Conservation (phyloP, 768 basidiomycete species). For the Dioszegia aurantiaca region DNA sequence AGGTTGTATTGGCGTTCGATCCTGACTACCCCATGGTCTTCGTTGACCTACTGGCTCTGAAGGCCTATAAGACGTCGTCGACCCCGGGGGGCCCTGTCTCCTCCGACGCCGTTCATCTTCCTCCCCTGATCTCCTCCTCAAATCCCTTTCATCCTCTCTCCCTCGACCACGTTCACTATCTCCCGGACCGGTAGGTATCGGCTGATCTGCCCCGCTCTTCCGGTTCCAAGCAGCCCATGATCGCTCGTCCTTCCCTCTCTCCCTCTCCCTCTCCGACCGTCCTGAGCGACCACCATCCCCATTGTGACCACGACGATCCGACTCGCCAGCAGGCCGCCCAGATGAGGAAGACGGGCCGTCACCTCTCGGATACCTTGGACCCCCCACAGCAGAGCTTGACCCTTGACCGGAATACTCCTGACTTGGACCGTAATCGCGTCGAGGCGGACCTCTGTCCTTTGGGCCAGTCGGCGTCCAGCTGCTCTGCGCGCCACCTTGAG, state of each 20-base stretch:
- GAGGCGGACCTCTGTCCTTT: not conserved
- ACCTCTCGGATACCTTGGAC: not conserved
- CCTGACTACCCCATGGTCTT: conserved; percentile 1
- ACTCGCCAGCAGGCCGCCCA: not conserved
- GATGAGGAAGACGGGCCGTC: not conserved
- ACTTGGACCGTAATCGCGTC: no score
- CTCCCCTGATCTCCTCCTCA: conserved; percentile 20
- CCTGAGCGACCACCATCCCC: conserved; percentile 5
- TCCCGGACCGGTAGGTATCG: not conserved
- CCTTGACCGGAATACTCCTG: not conserved
- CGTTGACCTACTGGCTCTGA: not conserved
- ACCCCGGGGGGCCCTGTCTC: not conserved
- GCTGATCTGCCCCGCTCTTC: conserved; percentile 1
- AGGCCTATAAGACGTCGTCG: not conserved
- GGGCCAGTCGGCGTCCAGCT: conserved; percentile 16
- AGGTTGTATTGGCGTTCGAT: no score
- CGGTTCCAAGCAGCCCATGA: conserved; percentile 8
- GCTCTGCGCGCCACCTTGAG: conserved; percentile 13
- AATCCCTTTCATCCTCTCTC: conserved; percentile 6
- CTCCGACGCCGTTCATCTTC: conserved; percentile 19
- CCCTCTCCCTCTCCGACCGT: not conserved
- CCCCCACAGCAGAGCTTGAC: not conserved
- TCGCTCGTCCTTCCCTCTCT: conserved; percentile 16
- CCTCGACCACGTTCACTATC: conserved; percentile 5
- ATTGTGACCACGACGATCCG: not conserved